Evolutionary conservation across 139 green algal species (phyloP).

Genomic region (Picocystis salinarum): DNA sequence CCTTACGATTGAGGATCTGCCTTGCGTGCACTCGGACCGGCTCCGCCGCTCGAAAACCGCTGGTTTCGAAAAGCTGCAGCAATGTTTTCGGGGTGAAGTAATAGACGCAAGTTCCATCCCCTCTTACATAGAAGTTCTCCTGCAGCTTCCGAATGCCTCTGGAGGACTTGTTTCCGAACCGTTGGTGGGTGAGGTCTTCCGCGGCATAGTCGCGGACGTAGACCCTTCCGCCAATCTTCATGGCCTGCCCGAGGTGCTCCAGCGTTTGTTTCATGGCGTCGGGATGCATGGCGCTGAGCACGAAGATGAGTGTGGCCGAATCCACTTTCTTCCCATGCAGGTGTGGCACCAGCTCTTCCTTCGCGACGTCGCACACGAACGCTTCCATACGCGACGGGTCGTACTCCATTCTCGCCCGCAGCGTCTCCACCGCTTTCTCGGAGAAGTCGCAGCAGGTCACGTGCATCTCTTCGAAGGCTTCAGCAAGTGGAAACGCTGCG

Average conservation of each 20-base stretch:
- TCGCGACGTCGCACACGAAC: slow-evolving; percentile 71
- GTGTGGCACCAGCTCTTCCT: slow-evolving; percentile 12
- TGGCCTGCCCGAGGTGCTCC: slow-evolving; percentile 19
- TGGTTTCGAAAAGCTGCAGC: background rate
- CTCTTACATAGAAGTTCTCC: slow-evolving; percentile 44
- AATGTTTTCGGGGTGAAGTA: slow-evolving; percentile 46
- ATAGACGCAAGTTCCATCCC: slow-evolving; percentile 60
- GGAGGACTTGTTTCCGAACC: slow-evolving; percentile 14
- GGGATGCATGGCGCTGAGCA: slow-evolving; percentile 72
- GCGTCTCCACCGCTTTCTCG: slow-evolving; percentile 40
- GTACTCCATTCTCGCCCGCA: slow-evolving; percentile 23
- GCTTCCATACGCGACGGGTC: slow-evolving; percentile 22
- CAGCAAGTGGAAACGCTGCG: slow-evolving; percentile 65
- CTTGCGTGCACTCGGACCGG: slow-evolving; percentile 18
- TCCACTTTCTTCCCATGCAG: slow-evolving; percentile 5
- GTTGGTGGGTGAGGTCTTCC: slow-evolving; percentile 39
- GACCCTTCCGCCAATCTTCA: slow-evolving; percentile 40
- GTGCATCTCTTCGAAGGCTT: slow-evolving; percentile 26
- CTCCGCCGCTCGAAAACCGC: slow-evolving; percentile 29
- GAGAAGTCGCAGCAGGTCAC: slow-evolving; percentile 83
- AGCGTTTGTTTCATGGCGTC: slow-evolving; percentile 32
- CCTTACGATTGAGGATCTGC: slow-evolving; percentile 38
- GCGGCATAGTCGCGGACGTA: slow-evolving; percentile 54
- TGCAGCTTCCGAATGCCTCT: slow-evolving; percentile 15
- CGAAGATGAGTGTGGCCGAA: slow-evolving; percentile 45